phyloP scores from a whole-genome alignment of 1,284 basidiomycete genomes.

The Neolentinus lepideus region DNA sequence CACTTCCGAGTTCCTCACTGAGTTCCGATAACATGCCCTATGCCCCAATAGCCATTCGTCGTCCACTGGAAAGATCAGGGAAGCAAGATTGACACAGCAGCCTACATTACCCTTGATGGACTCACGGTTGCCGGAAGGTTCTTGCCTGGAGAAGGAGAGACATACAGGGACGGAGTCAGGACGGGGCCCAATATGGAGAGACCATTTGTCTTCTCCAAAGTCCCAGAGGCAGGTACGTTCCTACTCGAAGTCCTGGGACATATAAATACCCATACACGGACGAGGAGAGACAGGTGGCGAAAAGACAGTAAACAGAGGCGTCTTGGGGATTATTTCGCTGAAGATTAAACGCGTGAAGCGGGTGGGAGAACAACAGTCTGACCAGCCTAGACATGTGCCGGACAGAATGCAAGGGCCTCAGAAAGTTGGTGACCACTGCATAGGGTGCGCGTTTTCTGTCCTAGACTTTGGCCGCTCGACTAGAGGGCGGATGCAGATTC shows the following conservation, averaged over 20 bases:
- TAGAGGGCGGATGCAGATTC: conserved; percentile 27
- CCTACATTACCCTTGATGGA: conserved; percentile 49
- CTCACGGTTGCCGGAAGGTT: conserved; percentile 46
- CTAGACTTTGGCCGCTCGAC: conserved; percentile 4
- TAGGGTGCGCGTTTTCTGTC: conserved; percentile 26
- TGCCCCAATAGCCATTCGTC: conserved; percentile 33
- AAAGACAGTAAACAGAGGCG: conserved; percentile 14
- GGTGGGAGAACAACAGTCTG: conserved; percentile 14
- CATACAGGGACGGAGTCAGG: conserved; percentile 38
- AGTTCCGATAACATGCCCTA: neutral
- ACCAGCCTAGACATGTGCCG: conserved; percentile 14
- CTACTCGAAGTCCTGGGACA: neutral
- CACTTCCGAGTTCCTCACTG: neutral
- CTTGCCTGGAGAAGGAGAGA: conserved; percentile 37
- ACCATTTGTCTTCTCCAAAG: conserved; percentile 43
- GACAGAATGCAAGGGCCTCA: conserved; percentile 19
- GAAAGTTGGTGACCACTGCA: conserved; percentile 28
- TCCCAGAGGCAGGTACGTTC: conserved; percentile 20
- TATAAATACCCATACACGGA: neutral
- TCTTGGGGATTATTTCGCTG: conserved; percentile 45
- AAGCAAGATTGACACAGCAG: conserved; percentile 35
- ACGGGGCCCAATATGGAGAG: conserved; percentile 35
- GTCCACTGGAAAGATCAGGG: conserved; percentile 50
- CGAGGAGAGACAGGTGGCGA: neutral
- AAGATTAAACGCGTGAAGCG: conserved; percentile 45